phyloP scores from a whole-genome alignment of 2,329 filamentous ascomycete species.

The Epichloe aotearoae region DNA sequence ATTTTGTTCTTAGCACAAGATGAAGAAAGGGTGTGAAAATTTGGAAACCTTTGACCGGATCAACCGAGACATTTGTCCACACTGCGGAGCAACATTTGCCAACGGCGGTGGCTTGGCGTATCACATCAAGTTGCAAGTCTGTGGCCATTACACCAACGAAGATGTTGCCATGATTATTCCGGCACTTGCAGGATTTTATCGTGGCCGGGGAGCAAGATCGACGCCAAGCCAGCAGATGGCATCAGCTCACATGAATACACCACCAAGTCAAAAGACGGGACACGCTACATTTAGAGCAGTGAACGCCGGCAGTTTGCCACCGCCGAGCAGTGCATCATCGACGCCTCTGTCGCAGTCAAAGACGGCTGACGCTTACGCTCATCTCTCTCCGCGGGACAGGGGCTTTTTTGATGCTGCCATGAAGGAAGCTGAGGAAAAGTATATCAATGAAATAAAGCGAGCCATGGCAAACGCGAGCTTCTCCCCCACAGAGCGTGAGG shows the following conservation, averaged over 20 bases:
- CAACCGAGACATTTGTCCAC: conserved; percentile 25
- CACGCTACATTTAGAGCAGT: background rate
- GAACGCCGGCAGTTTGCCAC: background rate
- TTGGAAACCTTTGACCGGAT: conserved; percentile 7
- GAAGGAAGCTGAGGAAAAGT: conserved; percentile 20
- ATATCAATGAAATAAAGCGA: conserved; percentile 27
- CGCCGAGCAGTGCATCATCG: background rate
- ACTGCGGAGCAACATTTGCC: conserved; percentile 32
- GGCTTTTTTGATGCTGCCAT: conserved; percentile 17
- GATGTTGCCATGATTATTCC: conserved; percentile 1
- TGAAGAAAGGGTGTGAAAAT: conserved; percentile 15
- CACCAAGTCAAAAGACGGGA: background rate
- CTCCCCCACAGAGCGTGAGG: conserved; percentile 20
- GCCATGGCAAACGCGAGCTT: conserved; percentile 20
- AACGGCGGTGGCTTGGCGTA: conserved; percentile 29
- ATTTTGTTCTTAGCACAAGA: conserved; percentile 15
- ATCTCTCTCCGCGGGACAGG: conserved; percentile 22
- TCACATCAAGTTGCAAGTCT: conserved; percentile 31
- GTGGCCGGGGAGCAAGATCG: background rate
- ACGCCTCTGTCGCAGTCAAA: background rate
- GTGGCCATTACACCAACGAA: conserved; percentile 25
- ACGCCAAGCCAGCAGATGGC: background rate
- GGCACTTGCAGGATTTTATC: conserved; percentile 3
- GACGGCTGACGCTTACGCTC: conserved; percentile 27
- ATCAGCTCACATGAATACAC: background rate